A percentile compares a stretch with the other conserved stretches of the same genome.
Evolutionary conservation across 2,329 filamentous ascomycete species (phyloP).

Genomic region (Colletotrichum sp.): DNA sequence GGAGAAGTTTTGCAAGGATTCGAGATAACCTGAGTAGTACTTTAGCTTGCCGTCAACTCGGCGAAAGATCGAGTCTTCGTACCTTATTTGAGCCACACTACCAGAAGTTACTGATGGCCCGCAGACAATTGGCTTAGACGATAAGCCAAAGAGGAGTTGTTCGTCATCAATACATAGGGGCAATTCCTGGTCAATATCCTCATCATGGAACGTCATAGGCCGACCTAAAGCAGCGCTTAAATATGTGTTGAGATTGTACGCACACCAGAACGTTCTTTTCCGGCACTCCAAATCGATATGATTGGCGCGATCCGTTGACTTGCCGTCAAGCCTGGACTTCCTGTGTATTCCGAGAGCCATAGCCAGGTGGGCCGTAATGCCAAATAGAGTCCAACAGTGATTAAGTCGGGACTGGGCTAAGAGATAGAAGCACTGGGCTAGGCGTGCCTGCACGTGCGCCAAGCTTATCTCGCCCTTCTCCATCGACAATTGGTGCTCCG

Average conservation of each 20-base stretch:
- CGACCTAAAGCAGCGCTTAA: slow-evolving; percentile 66
- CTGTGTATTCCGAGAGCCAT: slow-evolving; percentile 32
- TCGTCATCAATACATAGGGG: slow-evolving; percentile 59
- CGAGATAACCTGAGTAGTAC: slow-evolving; percentile 29
- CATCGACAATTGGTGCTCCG: slow-evolving; percentile 39
- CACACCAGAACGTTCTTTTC: slow-evolving; percentile 63
- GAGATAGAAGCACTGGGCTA: slow-evolving; percentile 48
- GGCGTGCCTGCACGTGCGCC: slow-evolving; percentile 43
- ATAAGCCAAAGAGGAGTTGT: slow-evolving; percentile 27
- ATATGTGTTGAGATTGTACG: slow-evolving; percentile 69
- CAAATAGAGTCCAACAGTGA: slow-evolving; percentile 51
- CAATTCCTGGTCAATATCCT: slow-evolving; percentile 67
- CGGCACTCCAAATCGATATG: slow-evolving; percentile 41
- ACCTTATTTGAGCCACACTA: slow-evolving; percentile 39
- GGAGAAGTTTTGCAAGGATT: slow-evolving; percentile 38
- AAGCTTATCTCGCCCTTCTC: slow-evolving; percentile 42
- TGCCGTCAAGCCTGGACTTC: not conserved
- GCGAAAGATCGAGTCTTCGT: not conserved
- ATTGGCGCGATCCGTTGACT: not conserved
- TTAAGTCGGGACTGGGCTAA: slow-evolving; percentile 49
- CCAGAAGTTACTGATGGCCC: slow-evolving; percentile 33
- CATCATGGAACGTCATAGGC: slow-evolving; percentile 66
- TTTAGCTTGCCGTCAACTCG: not conserved
- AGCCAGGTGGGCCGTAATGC: slow-evolving; percentile 42
- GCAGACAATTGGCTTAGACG: not conserved